Percentiles rank a stretch among this genome's conserved stretches.
phyloP scores from a whole-genome alignment of 805 yeast genomes.

The Candida adriatica region DNA sequence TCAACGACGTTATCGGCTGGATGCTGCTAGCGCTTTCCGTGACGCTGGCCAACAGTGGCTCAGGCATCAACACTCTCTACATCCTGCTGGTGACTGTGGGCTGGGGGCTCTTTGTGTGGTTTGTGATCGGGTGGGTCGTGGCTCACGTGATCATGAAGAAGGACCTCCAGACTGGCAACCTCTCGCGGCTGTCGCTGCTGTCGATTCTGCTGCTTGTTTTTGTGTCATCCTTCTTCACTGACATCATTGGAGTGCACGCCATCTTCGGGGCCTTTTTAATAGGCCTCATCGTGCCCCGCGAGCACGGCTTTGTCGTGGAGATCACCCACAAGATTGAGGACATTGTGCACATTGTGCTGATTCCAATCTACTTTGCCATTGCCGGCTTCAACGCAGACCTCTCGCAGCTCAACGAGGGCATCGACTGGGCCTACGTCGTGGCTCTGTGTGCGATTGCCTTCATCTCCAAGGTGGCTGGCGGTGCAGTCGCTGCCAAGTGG shows the following conservation, averaged over 20 bases:
- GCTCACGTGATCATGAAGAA: constrained; percentile 39
- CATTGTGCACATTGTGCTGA: constrained; percentile 59
- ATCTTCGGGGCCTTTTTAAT: constrained; percentile 80
- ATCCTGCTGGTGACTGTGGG: constrained; percentile 60
- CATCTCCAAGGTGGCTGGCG: constrained; percentile 61
- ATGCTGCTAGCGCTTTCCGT: constrained; percentile 67
- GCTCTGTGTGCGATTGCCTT: constrained; percentile 65
- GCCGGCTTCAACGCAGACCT: constrained; percentile 71
- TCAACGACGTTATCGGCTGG: constrained; percentile 80
- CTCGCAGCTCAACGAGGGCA: constrained; percentile 55
- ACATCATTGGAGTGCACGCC: constrained; percentile 80
- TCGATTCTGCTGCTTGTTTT: constrained; percentile 50
- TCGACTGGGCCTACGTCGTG: constrained; percentile 72
- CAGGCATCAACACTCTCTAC: constrained; percentile 63
- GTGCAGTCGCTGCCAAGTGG: constrained; percentile 53
- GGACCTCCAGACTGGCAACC: constrained; percentile 50
- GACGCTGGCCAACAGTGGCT: constrained; percentile 66
- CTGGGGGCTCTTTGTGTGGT: constrained; percentile 57
- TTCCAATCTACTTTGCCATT: constrained; percentile 74
- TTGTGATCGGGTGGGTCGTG: constrained; percentile 48
- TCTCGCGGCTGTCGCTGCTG: constrained; percentile 56
- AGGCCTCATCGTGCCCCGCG: constrained; percentile 72
- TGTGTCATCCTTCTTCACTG: constrained; percentile 69
- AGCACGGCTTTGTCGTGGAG: constrained; percentile 61
- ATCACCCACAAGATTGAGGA: constrained; percentile 75